Base-by-base conservation (phyloP, 441 rosid genomes). In the Theobroma grandiflorum region DNA sequence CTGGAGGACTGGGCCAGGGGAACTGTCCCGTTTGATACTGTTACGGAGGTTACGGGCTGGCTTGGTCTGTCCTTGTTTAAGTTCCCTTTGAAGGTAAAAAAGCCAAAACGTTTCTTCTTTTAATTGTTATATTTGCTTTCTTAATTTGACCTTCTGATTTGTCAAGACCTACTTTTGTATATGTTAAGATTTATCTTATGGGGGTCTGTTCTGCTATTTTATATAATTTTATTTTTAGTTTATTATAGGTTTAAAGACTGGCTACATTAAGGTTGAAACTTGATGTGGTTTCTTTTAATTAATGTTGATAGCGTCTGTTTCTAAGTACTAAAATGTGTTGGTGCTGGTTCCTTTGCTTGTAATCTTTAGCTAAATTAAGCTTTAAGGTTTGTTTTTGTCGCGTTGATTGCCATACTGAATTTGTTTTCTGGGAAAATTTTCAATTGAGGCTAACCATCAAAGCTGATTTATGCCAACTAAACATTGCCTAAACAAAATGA, bases 1-100 rank as follows among this genome's bases (percentile, higher is more conserved):
- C 81, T 92, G 16, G 84, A 88, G 70, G 95, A 92, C 82, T 86
- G 90, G 80, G 89, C 92, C 42, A 90, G 76, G 71, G 94, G 93
- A 11, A 79, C 78, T 12, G 76, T 92, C 33, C 90, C 89, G 26
- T 86, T 92, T 74, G 91, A 89, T 62, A 90, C 95, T 63, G 86
- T 90, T 45, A 87, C 94, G 43, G 84, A 77, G 53, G 84, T 89
- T 43, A 83, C 67, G 31, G 95, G 94, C 31, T 84, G 70, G 26
- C 86, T 92, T 8, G 91, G 94, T 5, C 70, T 92, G 33, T 63
- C 75, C 15, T 88, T 89, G 78, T 76, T 90, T 72, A 76, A 81
- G 78, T 83, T 92, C 75, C 90, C 88, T 81, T 84, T 89, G 63
- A 79, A 92, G 91, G 93, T 88, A 80, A 66, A 18, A 22, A 26